Percentiles rank a stretch among this genome's conserved stretches.
phyloP scores from a whole-genome alignment of 1,139 yeast genomes.

The Pneumocystis carinii region DNA sequence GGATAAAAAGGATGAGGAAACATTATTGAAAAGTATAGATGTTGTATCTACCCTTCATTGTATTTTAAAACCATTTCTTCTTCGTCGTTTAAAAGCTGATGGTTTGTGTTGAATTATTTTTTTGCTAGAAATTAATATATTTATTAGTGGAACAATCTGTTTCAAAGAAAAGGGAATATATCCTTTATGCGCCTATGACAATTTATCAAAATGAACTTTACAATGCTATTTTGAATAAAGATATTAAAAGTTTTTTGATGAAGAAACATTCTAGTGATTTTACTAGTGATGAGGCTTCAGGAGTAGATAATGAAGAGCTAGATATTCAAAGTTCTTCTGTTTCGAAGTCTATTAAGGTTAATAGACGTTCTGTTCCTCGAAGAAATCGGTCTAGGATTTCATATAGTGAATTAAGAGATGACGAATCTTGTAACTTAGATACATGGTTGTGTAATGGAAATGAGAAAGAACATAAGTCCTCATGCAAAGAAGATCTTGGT shows the following conservation, averaged over 20 bases:
- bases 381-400: background rate
- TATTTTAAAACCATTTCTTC: slow-evolving; percentile 70
- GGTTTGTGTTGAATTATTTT: background rate
- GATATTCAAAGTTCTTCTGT: background rate
- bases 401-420: background rate
- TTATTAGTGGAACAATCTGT: slow-evolving; percentile 41
- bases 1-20: slow-evolving; percentile 21
- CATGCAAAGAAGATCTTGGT: background rate
- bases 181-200: slow-evolving; percentile 58
- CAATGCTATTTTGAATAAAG: slow-evolving; percentile 38
- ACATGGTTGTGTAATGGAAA: background rate
- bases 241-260: slow-evolving; percentile 23
- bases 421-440: background rate
- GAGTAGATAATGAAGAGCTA: background rate
- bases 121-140: background rate
- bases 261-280: slow-evolving; percentile 7
- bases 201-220: slow-evolving; percentile 51
- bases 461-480: background rate
- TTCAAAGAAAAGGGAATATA: slow-evolving; percentile 82
- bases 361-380: background rate
- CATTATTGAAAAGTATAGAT: slow-evolving; percentile 23
- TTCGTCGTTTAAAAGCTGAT: slow-evolving; percentile 63
- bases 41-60: slow-evolving; percentile 61
- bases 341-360: background rate
- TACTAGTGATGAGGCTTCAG: background rate